These are phyloP conservation scores for Ogataea populi-albae DNA, from an alignment of 805 yeast genomes.

Conservation along the genomic window DNA sequence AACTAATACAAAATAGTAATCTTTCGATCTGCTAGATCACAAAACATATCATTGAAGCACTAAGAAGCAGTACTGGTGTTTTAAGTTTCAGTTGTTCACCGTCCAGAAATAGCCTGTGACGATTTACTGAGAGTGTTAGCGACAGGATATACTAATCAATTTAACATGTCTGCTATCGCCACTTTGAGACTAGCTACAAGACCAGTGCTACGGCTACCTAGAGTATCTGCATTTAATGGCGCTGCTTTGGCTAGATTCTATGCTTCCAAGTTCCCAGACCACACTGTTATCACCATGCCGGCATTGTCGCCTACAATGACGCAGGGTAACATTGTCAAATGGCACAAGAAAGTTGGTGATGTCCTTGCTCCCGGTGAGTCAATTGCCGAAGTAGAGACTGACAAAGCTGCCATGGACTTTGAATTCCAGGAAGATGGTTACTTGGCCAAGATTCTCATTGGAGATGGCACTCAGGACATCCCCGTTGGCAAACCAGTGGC, in stretches of 20 bases:
- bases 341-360: constrained; percentile 92
- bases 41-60: too few relatives aligned
- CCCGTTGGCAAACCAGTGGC: constrained; percentile 97
- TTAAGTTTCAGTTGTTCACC: too few relatives aligned
- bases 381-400: constrained; percentile 96
- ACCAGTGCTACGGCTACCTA: constrained; percentile 24
- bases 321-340: constrained; percentile 84
- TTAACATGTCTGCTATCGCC: constrained; percentile 34
- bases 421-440: constrained; percentile 97
- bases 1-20: too few relatives aligned
- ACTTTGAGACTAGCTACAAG: constrained; percentile 31
- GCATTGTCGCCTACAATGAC: constrained; percentile 99
- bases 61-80: too few relatives aligned
- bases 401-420: constrained; percentile 96
- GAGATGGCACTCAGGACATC: constrained; percentile 82
- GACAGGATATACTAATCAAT: too few relatives aligned
- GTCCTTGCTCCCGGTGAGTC: constrained; percentile 87
- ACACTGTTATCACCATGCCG: constrained; percentile 93
- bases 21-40: too few relatives aligned
- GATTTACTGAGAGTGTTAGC: too few relatives aligned
- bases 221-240: constrained; percentile 12
- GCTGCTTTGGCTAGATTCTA: constrained; percentile 20
- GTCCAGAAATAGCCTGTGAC: too few relatives aligned
- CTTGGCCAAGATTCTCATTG: constrained; percentile 81
- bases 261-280: constrained; percentile 41